Evolutionary conservation across 371 early-diverging fungal species (phyloP).

Genomic region (Dichotomocladium elegans): DNA sequence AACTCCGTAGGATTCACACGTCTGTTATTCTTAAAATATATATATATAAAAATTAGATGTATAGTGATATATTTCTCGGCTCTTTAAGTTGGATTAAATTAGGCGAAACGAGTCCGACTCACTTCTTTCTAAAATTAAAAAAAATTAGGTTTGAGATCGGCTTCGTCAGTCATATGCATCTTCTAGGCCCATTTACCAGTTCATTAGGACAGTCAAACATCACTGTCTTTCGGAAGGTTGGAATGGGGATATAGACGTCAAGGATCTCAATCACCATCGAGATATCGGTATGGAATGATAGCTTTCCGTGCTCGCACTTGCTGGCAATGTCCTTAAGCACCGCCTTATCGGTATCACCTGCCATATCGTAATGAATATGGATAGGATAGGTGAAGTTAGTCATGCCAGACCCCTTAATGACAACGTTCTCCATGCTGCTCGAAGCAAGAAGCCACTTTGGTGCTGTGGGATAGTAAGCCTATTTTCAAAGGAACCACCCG

Average conservation of each 20-base stretch:
- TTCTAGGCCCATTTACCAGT: no score
- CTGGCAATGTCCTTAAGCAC: slow-evolving; percentile 1
- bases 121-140: no score
- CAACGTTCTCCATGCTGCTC: neutral
- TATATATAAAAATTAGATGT: no score
- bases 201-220: slow-evolving; percentile 11
- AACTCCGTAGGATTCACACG: no score
- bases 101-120: no score
- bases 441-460: neutral
- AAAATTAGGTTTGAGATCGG: no score
- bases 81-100: no score
- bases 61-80: no score
- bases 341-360: neutral
- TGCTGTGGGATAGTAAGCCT: slow-evolving; percentile 7
- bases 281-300: slow-evolving; percentile 19
- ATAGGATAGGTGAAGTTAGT: slow-evolving; percentile 8
- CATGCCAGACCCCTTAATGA: slow-evolving; percentile 1
- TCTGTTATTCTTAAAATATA: no score
- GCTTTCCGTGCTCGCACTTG: neutral
- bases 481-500: neutral
- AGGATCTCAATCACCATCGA: neutral
- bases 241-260: slow-evolving; percentile 6
- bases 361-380: neutral
- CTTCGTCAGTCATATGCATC: no score
- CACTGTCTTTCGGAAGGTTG: slow-evolving; percentile 2